Percentiles rank a stretch among this genome's conserved stretches.
Conservation (phyloP, 202 grass and related monocot species). For the Schoenoplectus triqueter region DNA sequence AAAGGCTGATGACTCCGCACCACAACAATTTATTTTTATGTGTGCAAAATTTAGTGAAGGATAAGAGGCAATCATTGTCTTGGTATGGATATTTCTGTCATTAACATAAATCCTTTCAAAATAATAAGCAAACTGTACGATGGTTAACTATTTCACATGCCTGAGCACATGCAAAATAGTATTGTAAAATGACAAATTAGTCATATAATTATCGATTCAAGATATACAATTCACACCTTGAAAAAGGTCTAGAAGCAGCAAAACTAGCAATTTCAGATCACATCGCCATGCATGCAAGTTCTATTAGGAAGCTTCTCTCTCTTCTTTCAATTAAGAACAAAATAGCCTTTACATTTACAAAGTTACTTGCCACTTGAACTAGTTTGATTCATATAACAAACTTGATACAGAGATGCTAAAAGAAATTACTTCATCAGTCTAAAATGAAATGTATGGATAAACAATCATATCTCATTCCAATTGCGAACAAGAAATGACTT, state of each 20-base stretch:
- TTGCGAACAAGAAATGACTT: constrained; percentile 11
- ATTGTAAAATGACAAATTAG: constrained; percentile 22
- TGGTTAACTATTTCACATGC: neutral
- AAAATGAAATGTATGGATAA: neutral
- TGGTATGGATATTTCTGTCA: constrained; percentile 26
- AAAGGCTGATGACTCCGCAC: constrained; percentile 30
- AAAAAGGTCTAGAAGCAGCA: too few species aligned
- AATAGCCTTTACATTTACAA: neutral
- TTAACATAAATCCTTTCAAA: constrained; percentile 30
- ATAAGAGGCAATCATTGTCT: constrained; percentile 37
- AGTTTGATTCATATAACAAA: constrained; percentile 14
- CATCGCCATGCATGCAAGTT: neutral
- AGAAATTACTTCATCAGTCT: neutral
- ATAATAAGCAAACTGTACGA: neutral
- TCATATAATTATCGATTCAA: neutral
- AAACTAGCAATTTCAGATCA: neutral
- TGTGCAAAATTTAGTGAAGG: constrained; percentile 9
- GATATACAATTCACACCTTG: constrained; percentile 4
- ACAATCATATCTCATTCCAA: constrained; percentile 33
- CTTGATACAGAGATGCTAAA: neutral
- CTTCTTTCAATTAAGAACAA: neutral
- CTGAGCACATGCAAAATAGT: constrained; percentile 12
- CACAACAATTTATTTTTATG: neutral
- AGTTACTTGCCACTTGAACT: neutral
- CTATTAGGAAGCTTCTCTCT: neutral